Conservation (phyloP, 768 basidiomycete species). For the Galerina sulciceps region DNA sequence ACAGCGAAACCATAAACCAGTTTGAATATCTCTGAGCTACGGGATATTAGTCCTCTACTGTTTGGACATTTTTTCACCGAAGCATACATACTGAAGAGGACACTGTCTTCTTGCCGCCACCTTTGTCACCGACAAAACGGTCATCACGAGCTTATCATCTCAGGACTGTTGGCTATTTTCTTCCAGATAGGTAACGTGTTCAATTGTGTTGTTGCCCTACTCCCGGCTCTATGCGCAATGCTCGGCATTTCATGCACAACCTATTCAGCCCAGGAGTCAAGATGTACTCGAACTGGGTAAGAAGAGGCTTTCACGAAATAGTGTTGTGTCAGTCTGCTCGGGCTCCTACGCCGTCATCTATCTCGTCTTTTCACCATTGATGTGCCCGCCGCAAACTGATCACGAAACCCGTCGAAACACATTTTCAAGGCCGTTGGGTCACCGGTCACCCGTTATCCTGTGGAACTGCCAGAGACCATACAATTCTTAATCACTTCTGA, state of each 20-base stretch:
- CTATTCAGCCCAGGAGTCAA: constrained; percentile 57
- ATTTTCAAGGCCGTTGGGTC: constrained; percentile 42
- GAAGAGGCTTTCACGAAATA: constrained; percentile 47
- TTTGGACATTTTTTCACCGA: neutral
- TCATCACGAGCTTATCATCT: constrained; percentile 66
- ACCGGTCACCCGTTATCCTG: constrained; percentile 43
- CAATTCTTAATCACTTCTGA: constrained; percentile 28
- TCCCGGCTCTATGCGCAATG: constrained; percentile 47
- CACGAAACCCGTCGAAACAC: constrained; percentile 51
- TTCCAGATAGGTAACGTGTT: constrained; percentile 48
- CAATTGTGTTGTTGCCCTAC: constrained; percentile 51
- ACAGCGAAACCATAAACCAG: constrained; percentile 55
- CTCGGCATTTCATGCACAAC: constrained; percentile 51
- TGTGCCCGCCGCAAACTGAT: constrained; percentile 51
- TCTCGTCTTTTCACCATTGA: constrained; percentile 49
- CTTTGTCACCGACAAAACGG: constrained; percentile 58
- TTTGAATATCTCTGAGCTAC: constrained; percentile 47
- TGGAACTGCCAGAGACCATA: constrained; percentile 45
- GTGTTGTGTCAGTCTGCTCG: constrained; percentile 55
- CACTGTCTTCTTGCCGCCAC: constrained; percentile 61
- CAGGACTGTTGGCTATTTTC: constrained; percentile 52
- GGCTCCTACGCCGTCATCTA: neutral
- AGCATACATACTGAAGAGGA: constrained; percentile 47
- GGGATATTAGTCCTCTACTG: constrained; percentile 33
- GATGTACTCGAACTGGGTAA: constrained; percentile 35